Percentiles rank a stretch among this genome's conserved stretches.
Conservation (phyloP, 192 early-diverging fungal genomes). For the Coemansia sp. region DNA sequence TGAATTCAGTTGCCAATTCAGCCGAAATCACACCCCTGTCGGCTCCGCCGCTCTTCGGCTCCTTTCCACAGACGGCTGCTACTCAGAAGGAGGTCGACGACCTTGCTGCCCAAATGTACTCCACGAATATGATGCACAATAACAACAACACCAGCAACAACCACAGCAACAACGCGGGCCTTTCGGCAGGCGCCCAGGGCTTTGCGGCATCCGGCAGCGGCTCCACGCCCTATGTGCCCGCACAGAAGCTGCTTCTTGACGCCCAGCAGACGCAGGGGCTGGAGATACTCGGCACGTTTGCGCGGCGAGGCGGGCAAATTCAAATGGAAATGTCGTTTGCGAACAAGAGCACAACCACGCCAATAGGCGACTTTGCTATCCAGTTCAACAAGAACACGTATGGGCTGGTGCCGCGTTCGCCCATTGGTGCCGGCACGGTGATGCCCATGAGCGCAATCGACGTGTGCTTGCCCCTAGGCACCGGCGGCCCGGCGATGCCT, state of each 20-base stretch:
- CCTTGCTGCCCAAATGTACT: slow-evolving; percentile 43
- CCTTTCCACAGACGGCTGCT: background rate
- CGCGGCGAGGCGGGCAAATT: slow-evolving; percentile 59
- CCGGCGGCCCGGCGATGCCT: slow-evolving; percentile 53
- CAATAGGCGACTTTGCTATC: slow-evolving; percentile 68
- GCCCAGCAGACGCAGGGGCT: slow-evolving; percentile 56
- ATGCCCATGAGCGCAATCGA: slow-evolving; percentile 52
- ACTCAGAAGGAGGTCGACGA: slow-evolving; percentile 31
- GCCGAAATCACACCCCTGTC: background rate
- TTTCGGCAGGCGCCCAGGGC: background rate
- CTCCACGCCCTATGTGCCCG: slow-evolving; percentile 37
- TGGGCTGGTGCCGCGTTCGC: slow-evolving; percentile 57
- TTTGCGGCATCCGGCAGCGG: background rate
- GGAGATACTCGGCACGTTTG: slow-evolving; percentile 60
- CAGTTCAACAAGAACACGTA: slow-evolving; percentile 83
- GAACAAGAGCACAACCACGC: slow-evolving; percentile 52
- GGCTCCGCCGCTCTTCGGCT: background rate
- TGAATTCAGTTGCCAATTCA: background rate
- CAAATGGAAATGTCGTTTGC: slow-evolving; percentile 65
- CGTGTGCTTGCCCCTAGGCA: slow-evolving; percentile 53
- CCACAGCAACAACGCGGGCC: background rate
- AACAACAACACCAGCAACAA: background rate
- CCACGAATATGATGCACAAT: slow-evolving; percentile 24
- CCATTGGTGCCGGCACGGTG: slow-evolving; percentile 46
- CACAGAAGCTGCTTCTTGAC: slow-evolving; percentile 47